These are phyloP conservation scores for Helicosporidium sp. DNA, from an alignment of 139 green algal species.

Conservation along the genomic window DNA sequence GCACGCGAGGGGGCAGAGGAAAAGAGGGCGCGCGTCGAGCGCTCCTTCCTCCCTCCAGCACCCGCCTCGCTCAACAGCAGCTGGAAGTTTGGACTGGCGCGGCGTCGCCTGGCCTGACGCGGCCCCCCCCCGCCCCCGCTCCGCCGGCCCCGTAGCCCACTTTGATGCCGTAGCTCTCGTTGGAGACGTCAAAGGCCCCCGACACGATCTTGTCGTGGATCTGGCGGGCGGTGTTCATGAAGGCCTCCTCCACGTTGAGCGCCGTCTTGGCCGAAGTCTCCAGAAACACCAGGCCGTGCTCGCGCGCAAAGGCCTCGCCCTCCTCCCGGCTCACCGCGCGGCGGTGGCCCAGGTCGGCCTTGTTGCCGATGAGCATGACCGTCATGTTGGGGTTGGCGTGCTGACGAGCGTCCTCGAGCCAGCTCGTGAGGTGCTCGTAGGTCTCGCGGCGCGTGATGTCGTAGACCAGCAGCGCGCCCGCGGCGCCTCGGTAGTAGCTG, in stretches of 20 bases:
- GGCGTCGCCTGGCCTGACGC: constrained; percentile 8
- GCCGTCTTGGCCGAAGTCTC: constrained; percentile 94
- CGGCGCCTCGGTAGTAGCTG: constrained; percentile 95
- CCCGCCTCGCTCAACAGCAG: constrained; percentile 4
- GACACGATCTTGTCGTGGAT: constrained; percentile 94
- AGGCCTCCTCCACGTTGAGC: constrained; percentile 97
- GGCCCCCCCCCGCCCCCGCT: constrained; percentile 5
- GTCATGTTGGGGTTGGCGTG: constrained; percentile 99
- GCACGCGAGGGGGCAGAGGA: too few relatives aligned
- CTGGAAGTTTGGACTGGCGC: constrained; percentile 5
- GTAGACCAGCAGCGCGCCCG: constrained; percentile 95
- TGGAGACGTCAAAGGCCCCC: constrained; percentile 89
- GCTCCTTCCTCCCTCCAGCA: too few relatives aligned
- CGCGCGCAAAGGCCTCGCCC: constrained; percentile 91
- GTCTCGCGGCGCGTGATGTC: constrained; percentile 97
- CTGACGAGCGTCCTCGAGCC: constrained; percentile 94
- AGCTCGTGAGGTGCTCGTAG: constrained; percentile 90
- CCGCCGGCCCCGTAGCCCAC: constrained; percentile 71
- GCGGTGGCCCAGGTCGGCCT: constrained; percentile 76
- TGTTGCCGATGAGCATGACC: constrained; percentile 99
- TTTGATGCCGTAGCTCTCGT: constrained; percentile 96
- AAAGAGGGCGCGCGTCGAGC: too few relatives aligned
- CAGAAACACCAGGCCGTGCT: constrained; percentile 96
- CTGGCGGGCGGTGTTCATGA: constrained; percentile 91
- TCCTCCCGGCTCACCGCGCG: constrained; percentile 87